Evolutionary conservation across 2,329 filamentous ascomycete species (phyloP), one percentile per base, ranked within the genome.

Genomic region (Alternaria sp.): DNA sequence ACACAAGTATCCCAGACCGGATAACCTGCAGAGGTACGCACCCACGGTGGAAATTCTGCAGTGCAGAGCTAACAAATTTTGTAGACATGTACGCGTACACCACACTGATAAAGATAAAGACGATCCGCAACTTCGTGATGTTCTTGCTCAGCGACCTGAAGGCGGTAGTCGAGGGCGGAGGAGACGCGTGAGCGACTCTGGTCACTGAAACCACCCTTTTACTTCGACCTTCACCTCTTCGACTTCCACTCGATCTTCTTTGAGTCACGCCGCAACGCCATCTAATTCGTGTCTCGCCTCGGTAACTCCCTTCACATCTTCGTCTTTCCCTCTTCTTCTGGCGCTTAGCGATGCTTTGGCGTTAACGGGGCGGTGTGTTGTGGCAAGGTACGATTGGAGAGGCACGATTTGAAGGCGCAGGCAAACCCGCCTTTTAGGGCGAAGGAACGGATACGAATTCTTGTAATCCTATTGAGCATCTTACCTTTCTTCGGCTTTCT

Each of bases 1-100:
- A 77, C 95, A 97, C 79, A 94, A 91, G 77, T 98, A 98, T 78
- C 96, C 96, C 6, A 86, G 96, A 70, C 96, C 96, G 32, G 96
- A 99, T 79, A 98, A 98, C 83, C 83, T 99, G 59, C 95, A 97
- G 83, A 89, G 95, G 93, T 96, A 85, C 68, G 86, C 78, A 30
- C 17, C 28, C 15, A 26, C n/a, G 8, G 26, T 3, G 10, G 25
- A 58, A 26, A 11, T 40, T 43, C 3, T 12, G 25, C 40, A 23
- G 40, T 58, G 12, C 44, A 12, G 12, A 40, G 21, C 40, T 53
- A 53, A 56, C 28, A 30, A 28, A 55, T 40, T 0, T 1, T 7
- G 32, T 51, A 97, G 93, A 79, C 96, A 99, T 80, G 96, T 98
- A 32, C 89, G 93, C 58, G 93, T 96, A 45, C 95, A 98, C 77